Evolutionary conservation across 2,329 filamentous ascomycete genomes (phyloP), one percentile per base, ranked within the genome.

Genomic region (Cercospora beticola): DNA sequence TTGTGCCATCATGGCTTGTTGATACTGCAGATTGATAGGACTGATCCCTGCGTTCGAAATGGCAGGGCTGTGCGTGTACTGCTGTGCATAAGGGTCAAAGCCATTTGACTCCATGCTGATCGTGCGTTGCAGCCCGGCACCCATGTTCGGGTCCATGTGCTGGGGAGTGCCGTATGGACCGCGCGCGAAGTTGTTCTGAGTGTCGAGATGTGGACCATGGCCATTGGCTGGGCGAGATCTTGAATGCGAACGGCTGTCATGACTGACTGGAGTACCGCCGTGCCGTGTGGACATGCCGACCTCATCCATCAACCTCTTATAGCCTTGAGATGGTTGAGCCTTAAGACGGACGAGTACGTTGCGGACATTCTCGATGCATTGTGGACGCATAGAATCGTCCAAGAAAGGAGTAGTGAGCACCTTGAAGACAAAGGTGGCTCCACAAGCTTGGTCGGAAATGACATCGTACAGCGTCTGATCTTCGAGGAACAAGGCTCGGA

Each of bases 221-320:
- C 76, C 77, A 61, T 79, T 80, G 18, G 70, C 64, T 16, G 71
- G 72, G 8, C 78, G 69, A 3, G 76, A 72, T 73, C 78, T 78
- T 1, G 78, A 80, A 18, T 69, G 76, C 4, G 79, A 79, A 23
- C 79, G 74, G 10, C 73, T 73, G 43, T 79, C 78, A n/a, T 76
- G 74, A 66, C 74, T 78, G 30, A 76, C 74, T 3, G 77, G 74
- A 46, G 81, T 79, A 40, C 79, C 77, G 62, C 82, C 81, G 49
- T 71, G 70, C 52, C 84, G 82, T 18, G 83, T 84, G 1, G 94
- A 96, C 43, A 99, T 83, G 69, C 94, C 94, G 74, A 99, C 95
- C 79, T 99, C 95, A 76, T 99, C 95, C 95, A 99, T 99, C 69
- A 99, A 83, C 64, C 95, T 91, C 86, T 98, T 99, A 84, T 99